phyloP scores from a whole-genome alignment of 257 asterid species.

The Penstemon newberryi region DNA sequence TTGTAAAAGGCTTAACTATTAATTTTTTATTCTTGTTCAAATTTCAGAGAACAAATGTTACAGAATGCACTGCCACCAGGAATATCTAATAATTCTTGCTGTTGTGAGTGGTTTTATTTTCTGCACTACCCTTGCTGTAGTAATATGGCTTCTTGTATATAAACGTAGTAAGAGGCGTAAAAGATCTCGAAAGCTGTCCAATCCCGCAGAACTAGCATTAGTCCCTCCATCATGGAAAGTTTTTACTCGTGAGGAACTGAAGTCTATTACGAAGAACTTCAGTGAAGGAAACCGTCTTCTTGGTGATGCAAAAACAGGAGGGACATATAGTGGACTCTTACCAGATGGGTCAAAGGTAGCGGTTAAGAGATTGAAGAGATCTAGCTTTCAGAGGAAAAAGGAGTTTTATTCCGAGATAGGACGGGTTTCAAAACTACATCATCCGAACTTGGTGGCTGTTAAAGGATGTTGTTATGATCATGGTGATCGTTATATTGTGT shows the following conservation, averaged over 20 bases:
- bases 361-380: slow-evolving; percentile 88
- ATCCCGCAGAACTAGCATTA: slow-evolving; percentile 78
- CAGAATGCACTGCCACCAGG: slow-evolving; percentile 86
- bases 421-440: slow-evolving; percentile 87
- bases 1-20: background rate
- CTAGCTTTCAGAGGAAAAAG: slow-evolving; percentile 91
- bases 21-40: slow-evolving; percentile 14
- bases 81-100: slow-evolving; percentile 79
- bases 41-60: slow-evolving; percentile 68
- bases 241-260: slow-evolving; percentile 81
- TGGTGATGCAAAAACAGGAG: slow-evolving; percentile 97
- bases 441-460: slow-evolving; percentile 85
- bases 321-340: slow-evolving; percentile 88
- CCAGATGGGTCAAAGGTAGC: slow-evolving; percentile 92
- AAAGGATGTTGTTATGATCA: slow-evolving; percentile 96
- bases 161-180: slow-evolving; percentile 69
- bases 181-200: slow-evolving; percentile 71
- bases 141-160: slow-evolving; percentile 83
- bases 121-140: slow-evolving; percentile 74
- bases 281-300: slow-evolving; percentile 93
- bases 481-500: slow-evolving; percentile 88
- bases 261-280: slow-evolving; percentile 87
- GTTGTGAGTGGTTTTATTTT: slow-evolving; percentile 90
- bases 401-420: slow-evolving; percentile 97
- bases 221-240: slow-evolving; percentile 93